These are phyloP conservation scores for Phytopythium cucurbitacearum DNA, from an alignment of 352 stramenopile species.

Conservation along the genomic window DNA sequence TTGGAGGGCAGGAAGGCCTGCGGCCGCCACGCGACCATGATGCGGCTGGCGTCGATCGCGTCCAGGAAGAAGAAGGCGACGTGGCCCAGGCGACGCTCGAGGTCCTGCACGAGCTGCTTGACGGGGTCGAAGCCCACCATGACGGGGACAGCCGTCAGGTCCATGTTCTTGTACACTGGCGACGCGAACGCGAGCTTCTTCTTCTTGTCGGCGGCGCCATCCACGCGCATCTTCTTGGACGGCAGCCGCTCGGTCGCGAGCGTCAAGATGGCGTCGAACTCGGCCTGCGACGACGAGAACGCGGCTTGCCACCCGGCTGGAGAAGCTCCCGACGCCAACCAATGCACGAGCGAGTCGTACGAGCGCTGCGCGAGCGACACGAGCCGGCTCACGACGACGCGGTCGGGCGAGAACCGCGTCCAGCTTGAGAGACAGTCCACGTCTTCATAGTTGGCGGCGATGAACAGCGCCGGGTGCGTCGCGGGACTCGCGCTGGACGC, in stretches of 20 bases:
- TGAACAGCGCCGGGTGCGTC: constrained; percentile 73
- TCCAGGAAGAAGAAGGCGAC: constrained; percentile 82
- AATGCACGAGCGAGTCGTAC: constrained; percentile 49
- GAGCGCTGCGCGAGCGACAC: constrained; percentile 55
- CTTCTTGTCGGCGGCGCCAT: constrained; percentile 15
- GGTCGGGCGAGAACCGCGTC: constrained; percentile 61
- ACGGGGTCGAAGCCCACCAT: constrained; percentile 77
- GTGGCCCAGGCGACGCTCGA: constrained; percentile 56
- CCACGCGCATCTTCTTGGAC: constrained; percentile 47
- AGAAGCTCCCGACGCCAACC: constrained; percentile 49
- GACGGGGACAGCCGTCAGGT: constrained; percentile 53
- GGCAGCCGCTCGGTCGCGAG: constrained; percentile 51
- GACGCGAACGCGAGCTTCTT: constrained; percentile 71
- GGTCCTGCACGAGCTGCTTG: constrained; percentile 50
- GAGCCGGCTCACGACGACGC: constrained; percentile 61
- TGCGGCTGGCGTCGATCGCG: constrained; percentile 49
- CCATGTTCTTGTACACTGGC: constrained; percentile 87
- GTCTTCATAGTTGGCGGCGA: constrained; percentile 76
- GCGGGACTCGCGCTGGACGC: constrained; percentile 38
- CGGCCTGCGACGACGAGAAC: constrained; percentile 43
- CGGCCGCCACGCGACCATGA: constrained; percentile 79
- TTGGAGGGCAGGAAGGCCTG: constrained; percentile 72
- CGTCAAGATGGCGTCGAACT: constrained; percentile 64
- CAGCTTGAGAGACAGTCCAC: constrained; percentile 79
- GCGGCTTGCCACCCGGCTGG: constrained; percentile 59